Evolutionary conservation across 1,139 yeast genomes (phyloP).

Genomic region (Eremothecium sinecaudum): DNA sequence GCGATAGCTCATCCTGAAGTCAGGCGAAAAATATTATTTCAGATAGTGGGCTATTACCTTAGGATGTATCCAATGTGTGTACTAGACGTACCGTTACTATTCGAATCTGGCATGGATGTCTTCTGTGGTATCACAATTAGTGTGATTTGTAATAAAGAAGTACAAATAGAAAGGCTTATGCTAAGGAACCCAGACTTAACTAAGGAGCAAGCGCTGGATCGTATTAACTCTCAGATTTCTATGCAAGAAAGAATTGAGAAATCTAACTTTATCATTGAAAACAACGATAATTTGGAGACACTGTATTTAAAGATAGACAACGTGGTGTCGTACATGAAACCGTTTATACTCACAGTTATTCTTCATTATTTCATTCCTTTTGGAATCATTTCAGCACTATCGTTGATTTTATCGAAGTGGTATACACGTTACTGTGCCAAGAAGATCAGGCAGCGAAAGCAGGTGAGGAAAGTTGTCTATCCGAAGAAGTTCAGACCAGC

Average conservation of each 20-base stretch:
- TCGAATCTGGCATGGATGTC: conserved; percentile 63
- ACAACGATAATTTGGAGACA: conserved; percentile 43
- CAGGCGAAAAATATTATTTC: conserved; percentile 52
- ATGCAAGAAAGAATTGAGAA: conserved; percentile 44
- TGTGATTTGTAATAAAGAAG: conserved; percentile 46
- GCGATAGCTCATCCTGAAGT: conserved; percentile 86
- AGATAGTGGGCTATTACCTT: conserved; percentile 50
- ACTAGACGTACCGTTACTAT: conserved; percentile 81
- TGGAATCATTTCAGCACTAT: conserved; percentile 48
- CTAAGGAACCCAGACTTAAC: conserved; percentile 60
- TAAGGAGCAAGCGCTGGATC: conserved; percentile 54
- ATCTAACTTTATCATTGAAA: conserved; percentile 64
- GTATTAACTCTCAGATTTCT: conserved; percentile 74
- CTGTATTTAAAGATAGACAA: conserved; percentile 42
- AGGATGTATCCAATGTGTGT: conserved; percentile 47
- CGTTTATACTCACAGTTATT: conserved; percentile 34
- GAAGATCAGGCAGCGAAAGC: neutral
- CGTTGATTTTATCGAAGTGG: conserved; percentile 21
- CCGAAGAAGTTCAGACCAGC: neutral
- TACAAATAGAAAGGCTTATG: conserved; percentile 56
- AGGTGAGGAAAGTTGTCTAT: neutral
- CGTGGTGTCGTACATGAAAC: conserved; percentile 39
- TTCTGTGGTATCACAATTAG: conserved; percentile 67
- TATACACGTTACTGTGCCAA: conserved; percentile 2
- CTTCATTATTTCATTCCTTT: conserved; percentile 48